Conservation (phyloP, 2,329 filamentous ascomycete species). For the Talaromyces sp. region DNA sequence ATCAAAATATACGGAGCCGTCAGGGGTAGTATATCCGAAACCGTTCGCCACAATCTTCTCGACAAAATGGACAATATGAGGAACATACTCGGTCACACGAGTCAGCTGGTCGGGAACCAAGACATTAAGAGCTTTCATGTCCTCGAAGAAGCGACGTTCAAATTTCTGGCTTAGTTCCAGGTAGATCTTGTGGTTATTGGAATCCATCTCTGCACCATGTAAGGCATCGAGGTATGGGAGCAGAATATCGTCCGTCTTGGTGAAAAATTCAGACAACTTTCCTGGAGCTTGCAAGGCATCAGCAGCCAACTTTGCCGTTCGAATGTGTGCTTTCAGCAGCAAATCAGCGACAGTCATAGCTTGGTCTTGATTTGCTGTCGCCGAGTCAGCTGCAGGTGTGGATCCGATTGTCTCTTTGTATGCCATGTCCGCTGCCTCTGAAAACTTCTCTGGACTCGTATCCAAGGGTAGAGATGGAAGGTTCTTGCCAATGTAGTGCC, state of each 20-base stretch:
- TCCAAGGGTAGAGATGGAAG: constrained; percentile 34
- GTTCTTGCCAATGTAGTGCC: constrained; percentile 62
- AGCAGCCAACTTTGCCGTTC: too few relatives aligned
- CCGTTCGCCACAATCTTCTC: constrained; percentile 76
- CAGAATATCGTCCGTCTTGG: constrained; percentile 60
- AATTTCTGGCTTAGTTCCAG: constrained; percentile 78
- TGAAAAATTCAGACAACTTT: constrained; percentile 41
- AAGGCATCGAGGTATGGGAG: constrained; percentile 72
- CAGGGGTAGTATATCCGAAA: constrained; percentile 68
- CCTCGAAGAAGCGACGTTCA: constrained; percentile 77
- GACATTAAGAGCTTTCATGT: constrained; percentile 64
- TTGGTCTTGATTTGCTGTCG: too few relatives aligned
- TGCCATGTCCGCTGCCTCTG: too few relatives aligned
- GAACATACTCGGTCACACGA: constrained; percentile 82
- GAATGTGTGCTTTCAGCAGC: too few relatives aligned
- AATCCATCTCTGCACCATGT: constrained; percentile 51
- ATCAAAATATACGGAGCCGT: constrained; percentile 92
- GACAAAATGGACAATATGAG: constrained; percentile 79
- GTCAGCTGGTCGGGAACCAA: constrained; percentile 46
- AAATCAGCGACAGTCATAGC: too few relatives aligned
- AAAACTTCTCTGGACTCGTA: too few relatives aligned
- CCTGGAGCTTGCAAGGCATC: too few relatives aligned
- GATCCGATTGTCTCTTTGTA: too few relatives aligned
- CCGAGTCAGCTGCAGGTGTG: too few relatives aligned
- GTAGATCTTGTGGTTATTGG: constrained; percentile 66